phyloP scores from a whole-genome alignment of 2,329 filamentous ascomycete genomes.

The Neofusicoccum sp. region DNA sequence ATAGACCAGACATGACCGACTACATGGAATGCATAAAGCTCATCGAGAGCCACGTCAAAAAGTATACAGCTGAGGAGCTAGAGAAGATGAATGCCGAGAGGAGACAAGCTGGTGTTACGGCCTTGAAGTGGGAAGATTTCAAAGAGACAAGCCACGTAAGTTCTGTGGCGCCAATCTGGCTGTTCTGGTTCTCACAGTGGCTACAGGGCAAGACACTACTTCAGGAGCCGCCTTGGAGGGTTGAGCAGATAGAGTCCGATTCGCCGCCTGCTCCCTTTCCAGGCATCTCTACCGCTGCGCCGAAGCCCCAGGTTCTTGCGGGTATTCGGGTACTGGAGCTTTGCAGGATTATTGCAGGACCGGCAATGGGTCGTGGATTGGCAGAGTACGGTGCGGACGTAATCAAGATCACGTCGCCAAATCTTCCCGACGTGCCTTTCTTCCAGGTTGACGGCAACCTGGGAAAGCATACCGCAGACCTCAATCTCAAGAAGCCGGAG shows the following conservation, averaged over 20 bases:
- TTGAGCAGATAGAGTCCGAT: conserved; percentile 51
- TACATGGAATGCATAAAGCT: conserved; percentile 41
- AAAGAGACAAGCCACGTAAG: conserved; percentile 39
- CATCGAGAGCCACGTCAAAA: conserved; percentile 43
- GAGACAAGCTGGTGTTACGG: conserved; percentile 44
- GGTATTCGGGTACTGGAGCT: conserved; percentile 73
- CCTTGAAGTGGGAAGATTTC: conserved; percentile 43
- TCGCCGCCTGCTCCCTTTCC: conserved; percentile 52
- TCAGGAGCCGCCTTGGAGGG: conserved; percentile 45
- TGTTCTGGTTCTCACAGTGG: conserved; percentile 19
- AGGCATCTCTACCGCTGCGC: conserved; percentile 36
- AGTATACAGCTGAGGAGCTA: conserved; percentile 39
- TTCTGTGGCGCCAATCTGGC: neutral
- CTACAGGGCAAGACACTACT: conserved; percentile 40
- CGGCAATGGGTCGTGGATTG: conserved; percentile 67
- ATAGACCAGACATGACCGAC: conserved; percentile 58
- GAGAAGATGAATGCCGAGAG: conserved; percentile 43
- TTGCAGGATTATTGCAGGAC: conserved; percentile 72
- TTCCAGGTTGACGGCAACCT: conserved; percentile 72
- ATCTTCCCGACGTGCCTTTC: conserved; percentile 68
- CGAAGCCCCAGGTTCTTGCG: conserved; percentile 42
- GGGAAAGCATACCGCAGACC: conserved; percentile 64
- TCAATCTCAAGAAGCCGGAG: conserved; percentile 59
- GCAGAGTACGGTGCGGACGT: conserved; percentile 76
- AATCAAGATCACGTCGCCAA: conserved; percentile 66